Evolutionary conservation across 2,329 filamentous ascomycete species (phyloP), one percentile per base, ranked within the genome.

Genomic region (Colletotrichum sp.): DNA sequence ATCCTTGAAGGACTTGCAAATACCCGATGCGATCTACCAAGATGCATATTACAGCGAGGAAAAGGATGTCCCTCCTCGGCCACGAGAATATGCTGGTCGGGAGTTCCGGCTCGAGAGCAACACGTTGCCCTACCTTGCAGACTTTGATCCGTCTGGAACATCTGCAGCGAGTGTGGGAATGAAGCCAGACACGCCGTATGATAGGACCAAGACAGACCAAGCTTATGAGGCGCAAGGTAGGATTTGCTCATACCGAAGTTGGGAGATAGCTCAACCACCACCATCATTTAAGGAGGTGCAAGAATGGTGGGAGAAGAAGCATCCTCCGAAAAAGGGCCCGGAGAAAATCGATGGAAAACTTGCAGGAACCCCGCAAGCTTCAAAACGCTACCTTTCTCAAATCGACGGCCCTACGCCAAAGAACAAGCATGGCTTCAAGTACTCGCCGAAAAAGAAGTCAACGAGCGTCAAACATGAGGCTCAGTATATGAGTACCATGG

Each of bases 401-500:
- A 96, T 99, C 70, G 95, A 98, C 67, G 95, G 94, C 0, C 93
- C 96, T 1, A 98, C 96, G 1, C 96, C 96, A 68, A 94, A 90
- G 82, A 95, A 95, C 80, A 93, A 92, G 76, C 90, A 96, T 82
- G 95, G 94, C 0, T 96, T 96, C 87, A 97, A 96, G 82, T 98
- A 95, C 83, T 95, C 94, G 0, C 95, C 96, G 79, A 95, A 93
- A 81, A 89, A 90, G 77, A 92, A 92, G 79, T 93, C 93, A 2
- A 94, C 93, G 0, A 95, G 93, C 79, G 92, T 98, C 21, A 92
- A 95, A 80, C 95, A 96, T 79, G 95, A 98, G 83, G 93, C 92
- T 4, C 95, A 97, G 79, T 98, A 98, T 83, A 99, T 99, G 97
- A 98, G 95, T 79, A 95, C 94, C 21, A 96, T 99, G 95, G 98